These are phyloP conservation scores for Pythium chondricola DNA, from an alignment of 352 stramenopile genomes.

Conservation along the genomic window DNA sequence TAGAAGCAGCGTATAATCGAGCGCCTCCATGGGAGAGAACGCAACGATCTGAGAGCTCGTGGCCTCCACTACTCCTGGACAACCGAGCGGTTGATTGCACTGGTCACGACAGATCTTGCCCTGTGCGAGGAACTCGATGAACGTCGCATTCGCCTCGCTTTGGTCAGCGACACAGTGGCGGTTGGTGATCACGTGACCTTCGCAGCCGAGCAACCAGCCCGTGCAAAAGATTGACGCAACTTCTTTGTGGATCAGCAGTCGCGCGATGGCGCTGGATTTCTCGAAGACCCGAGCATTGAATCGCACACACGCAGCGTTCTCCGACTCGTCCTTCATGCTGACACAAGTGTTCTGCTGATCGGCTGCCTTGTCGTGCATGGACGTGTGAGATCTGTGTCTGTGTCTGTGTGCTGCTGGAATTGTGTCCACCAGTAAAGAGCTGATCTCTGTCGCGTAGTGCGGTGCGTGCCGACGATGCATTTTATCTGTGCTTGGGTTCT, in stretches of 20 bases:
- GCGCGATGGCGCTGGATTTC: slow-evolving; percentile 21
- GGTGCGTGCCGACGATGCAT: background rate
- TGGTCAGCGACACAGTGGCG: slow-evolving; percentile 38
- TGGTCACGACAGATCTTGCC: slow-evolving; percentile 13
- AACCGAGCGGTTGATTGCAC: slow-evolving; percentile 23
- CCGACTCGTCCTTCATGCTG: slow-evolving; percentile 16
- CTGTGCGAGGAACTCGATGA: slow-evolving; percentile 47
- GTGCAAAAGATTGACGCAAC: slow-evolving; percentile 39
- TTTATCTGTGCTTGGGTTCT: background rate
- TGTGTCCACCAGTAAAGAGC: no score
- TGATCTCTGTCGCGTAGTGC: no score
- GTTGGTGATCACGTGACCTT: slow-evolving; percentile 53
- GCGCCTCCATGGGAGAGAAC: slow-evolving; percentile 13
- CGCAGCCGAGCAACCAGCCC: slow-evolving; percentile 44
- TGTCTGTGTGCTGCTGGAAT: no score
- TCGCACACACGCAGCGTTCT: slow-evolving; percentile 21
- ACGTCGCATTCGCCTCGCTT: slow-evolving; percentile 22
- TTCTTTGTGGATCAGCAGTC: slow-evolving; percentile 40
- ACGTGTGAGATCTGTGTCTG: no score
- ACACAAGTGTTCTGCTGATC: no score
- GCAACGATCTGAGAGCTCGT: slow-evolving; percentile 27
- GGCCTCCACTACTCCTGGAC: slow-evolving; percentile 26
- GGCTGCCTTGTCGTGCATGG: no score
- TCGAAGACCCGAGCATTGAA: slow-evolving; percentile 14
- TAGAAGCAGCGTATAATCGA: slow-evolving; percentile 39